Percentiles rank a stretch among this genome's conserved stretches.
Conservation (phyloP, 352 stramenopile genomes). For the Phytophthora podocarpi region DNA sequence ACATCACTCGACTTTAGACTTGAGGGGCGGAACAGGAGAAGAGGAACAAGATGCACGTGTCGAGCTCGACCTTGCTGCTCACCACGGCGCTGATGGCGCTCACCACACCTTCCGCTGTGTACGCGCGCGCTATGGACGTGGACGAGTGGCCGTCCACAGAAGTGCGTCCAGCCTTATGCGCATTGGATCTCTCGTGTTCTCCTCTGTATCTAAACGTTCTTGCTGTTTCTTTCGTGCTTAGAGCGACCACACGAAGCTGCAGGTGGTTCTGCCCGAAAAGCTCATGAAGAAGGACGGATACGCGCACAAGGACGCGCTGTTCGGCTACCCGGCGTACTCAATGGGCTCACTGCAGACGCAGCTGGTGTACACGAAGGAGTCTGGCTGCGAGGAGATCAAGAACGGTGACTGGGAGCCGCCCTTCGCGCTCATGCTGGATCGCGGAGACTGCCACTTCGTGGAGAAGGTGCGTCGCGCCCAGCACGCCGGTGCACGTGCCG, state of each 20-base stretch:
- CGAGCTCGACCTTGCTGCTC: conserved; percentile 19
- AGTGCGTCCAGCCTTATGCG: conserved; percentile 35
- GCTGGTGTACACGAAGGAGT: conserved; percentile 90
- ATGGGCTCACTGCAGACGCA: conserved; percentile 85
- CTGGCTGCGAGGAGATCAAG: conserved; percentile 81
- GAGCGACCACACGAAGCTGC: conserved; percentile 89
- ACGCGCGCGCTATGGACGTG: conserved; percentile 70
- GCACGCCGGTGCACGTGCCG: conserved; percentile 90
- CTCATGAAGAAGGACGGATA: conserved; percentile 94
- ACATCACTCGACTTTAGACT: conserved; percentile 31
- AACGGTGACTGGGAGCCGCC: conserved; percentile 87
- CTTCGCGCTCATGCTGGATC: conserved; percentile 96
- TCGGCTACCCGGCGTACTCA: conserved; percentile 95
- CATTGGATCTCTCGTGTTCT: not conserved
- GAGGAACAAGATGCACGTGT: conserved; percentile 28
- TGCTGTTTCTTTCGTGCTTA: conserved; percentile 21
- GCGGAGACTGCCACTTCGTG: conserved; percentile 96
- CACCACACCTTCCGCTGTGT: conserved; percentile 13
- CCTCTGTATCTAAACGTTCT: conserved; percentile 11
- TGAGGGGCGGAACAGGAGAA: conserved; percentile 23
- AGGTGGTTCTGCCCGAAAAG: conserved; percentile 87
- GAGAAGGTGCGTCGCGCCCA: conserved; percentile 95
- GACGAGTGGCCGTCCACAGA: conserved; percentile 84
- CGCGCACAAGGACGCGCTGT: conserved; percentile 96
- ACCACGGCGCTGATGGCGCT: conserved; percentile 32